These are phyloP conservation scores for Tetrahymena borealis DNA, from an alignment of 73 alveolate genomes.

Conservation along the genomic window DNA sequence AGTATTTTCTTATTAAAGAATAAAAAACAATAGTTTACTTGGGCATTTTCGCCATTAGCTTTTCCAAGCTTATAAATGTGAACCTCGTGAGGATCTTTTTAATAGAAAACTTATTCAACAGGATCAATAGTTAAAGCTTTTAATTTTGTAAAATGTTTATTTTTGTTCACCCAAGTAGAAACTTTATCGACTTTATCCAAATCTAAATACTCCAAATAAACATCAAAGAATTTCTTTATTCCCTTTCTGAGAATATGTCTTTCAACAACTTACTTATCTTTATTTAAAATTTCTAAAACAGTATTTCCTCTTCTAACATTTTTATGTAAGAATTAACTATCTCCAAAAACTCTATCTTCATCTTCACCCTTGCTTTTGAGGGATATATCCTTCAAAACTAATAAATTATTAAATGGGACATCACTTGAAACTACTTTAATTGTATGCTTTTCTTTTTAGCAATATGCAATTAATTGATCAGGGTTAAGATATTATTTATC, in stretches of 20 bases:
- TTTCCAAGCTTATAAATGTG: slow-evolving; percentile 74
- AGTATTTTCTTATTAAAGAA: neutral
- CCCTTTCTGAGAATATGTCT: slow-evolving; percentile 51
- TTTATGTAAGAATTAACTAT: neutral
- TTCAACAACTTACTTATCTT: neutral
- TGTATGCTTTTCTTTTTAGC: neutral
- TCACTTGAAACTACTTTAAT: neutral
- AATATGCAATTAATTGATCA: neutral
- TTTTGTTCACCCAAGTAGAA: slow-evolving; percentile 12
- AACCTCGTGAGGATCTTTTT: slow-evolving; percentile 44
- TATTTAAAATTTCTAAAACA: neutral
- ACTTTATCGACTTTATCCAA: slow-evolving; percentile 10
- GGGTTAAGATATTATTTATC: neutral
- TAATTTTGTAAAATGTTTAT: slow-evolving; percentile 27
- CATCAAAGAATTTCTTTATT: slow-evolving; percentile 59
- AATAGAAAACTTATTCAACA: neutral
- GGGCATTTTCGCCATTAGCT: slow-evolving; percentile 95
- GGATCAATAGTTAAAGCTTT: slow-evolving; percentile 13
- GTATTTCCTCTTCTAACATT: slow-evolving; percentile 48
- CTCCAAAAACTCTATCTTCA: neutral
- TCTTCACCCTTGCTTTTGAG: neutral
- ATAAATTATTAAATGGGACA: neutral
- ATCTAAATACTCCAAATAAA: slow-evolving; percentile 32
- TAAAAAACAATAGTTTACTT: slow-evolving; percentile 60
- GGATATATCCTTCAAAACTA: neutral